Percentiles rank a stretch among this genome's conserved stretches.
Conservation (phyloP, 352 stramenopile species). For the Phytopythium litorale region DNA sequence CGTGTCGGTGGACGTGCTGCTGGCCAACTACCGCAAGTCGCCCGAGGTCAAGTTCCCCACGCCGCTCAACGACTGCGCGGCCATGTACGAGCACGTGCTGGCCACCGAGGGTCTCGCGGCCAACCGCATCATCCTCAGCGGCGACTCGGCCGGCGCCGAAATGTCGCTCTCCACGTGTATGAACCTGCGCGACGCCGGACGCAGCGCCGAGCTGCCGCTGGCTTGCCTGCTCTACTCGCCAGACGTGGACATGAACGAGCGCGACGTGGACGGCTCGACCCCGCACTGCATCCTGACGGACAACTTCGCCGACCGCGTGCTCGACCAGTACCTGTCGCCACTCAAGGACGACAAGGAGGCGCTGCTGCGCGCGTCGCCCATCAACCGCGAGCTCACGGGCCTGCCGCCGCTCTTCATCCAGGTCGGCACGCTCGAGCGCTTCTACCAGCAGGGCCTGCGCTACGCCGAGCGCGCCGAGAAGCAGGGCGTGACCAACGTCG, state of each 20-base stretch:
- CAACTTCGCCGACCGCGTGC: conserved; percentile 5
- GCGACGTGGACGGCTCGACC: conserved; percentile 1
- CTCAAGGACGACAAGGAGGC: conserved; percentile 11
- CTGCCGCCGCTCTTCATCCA: conserved; percentile 39
- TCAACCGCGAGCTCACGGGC: conserved; percentile 31
- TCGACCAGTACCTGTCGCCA: neutral
- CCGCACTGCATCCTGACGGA: conserved; percentile 31
- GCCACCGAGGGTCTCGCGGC: conserved; percentile 16
- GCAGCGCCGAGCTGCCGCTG: conserved; percentile 14
- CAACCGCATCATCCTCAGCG: conserved; percentile 29
- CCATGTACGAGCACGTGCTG: conserved; percentile 32
- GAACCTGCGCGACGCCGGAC: conserved; percentile 21
- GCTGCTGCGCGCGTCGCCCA: conserved; percentile 19
- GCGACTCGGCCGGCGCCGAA: conserved; percentile 36
- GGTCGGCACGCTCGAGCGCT: conserved; percentile 21
- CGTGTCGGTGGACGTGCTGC: conserved; percentile 29
- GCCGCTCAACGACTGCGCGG: conserved; percentile 22
- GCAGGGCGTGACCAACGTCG: conserved; percentile 27
- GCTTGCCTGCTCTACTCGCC: conserved; percentile 21
- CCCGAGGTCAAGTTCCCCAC: conserved; percentile 33
- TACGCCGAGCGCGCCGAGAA: conserved; percentile 21
- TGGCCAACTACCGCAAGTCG: conserved; percentile 48
- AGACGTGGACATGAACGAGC: conserved; percentile 18
- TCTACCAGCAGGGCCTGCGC: conserved; percentile 22
- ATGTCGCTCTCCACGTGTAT: conserved; percentile 37